phyloP scores from a whole-genome alignment of 148 eudicot species.

The Arbutus unedo region DNA sequence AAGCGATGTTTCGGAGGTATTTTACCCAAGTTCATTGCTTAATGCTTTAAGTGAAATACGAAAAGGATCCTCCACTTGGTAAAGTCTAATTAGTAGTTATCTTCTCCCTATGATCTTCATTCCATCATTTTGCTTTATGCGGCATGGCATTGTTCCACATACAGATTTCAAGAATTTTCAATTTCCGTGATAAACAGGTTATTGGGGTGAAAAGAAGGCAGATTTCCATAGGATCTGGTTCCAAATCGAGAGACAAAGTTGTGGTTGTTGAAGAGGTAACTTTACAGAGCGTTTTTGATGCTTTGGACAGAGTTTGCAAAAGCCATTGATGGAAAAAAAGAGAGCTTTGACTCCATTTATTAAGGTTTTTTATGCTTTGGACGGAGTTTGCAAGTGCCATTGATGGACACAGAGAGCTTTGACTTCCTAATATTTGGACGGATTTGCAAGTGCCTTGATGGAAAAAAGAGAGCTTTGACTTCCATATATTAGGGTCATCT shows the following conservation, averaged over 20 bases:
- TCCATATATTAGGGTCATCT: neutral
- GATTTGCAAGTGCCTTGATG: neutral
- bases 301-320: slow-evolving; percentile 55
- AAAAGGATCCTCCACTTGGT: neutral
- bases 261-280: slow-evolving; percentile 72
- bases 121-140: slow-evolving; percentile 2
- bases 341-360: neutral
- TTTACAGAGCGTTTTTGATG: slow-evolving; percentile 63
- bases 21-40: neutral
- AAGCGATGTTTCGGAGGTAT: neutral
- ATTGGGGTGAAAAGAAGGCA: slow-evolving; percentile 88
- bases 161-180: neutral
- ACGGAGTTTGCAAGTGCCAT: no score
- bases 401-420: neutral
- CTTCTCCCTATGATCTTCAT: neutral
- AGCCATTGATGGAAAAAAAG: slow-evolving; percentile 19
- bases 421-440: neutral
- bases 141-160: neutral
- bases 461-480: neutral
- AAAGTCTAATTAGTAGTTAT: neutral
- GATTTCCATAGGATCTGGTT: slow-evolving; percentile 74
- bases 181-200: slow-evolving; percentile 41
- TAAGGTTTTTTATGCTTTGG: no score
- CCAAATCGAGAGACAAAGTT: slow-evolving; percentile 92
- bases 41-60: neutral